Evolutionary conservation across 2,329 filamentous ascomycete genomes (phyloP).

Genomic region (Fusarium sp.): DNA sequence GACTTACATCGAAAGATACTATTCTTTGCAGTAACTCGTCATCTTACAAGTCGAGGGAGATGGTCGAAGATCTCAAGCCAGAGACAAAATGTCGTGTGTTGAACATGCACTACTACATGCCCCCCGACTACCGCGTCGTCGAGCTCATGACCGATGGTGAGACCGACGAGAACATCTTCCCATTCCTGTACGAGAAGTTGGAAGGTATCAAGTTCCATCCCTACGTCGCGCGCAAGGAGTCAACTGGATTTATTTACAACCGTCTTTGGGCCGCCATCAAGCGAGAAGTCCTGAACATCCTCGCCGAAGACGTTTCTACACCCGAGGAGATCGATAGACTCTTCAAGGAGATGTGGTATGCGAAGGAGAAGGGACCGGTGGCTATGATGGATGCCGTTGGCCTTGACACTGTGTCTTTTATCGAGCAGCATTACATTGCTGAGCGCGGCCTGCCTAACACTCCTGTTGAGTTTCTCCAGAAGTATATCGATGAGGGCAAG

Average conservation of each 20-base stretch:
- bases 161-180: background rate
- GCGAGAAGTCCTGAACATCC: background rate
- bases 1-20: background rate
- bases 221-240: slow-evolving; percentile 11
- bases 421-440: slow-evolving; percentile 13
- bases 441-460: slow-evolving; percentile 6
- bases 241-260: slow-evolving; percentile 19
- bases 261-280: slow-evolving; percentile 19
- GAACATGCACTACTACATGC: slow-evolving; percentile 28
- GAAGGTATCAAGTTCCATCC: slow-evolving; percentile 10
- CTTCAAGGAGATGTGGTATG: slow-evolving; percentile 17
- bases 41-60: slow-evolving; percentile 18
- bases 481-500: slow-evolving; percentile 7
- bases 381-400: slow-evolving; percentile 18
- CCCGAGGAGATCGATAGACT: slow-evolving; percentile 11
- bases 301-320: background rate
- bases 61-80: background rate
- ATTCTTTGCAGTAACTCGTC: slow-evolving; percentile 17
- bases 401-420: slow-evolving; percentile 17
- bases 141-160: slow-evolving; percentile 19
- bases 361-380: background rate
- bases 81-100: slow-evolving; percentile 3
- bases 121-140: slow-evolving; percentile 1
- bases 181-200: background rate
- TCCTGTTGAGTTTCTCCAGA: slow-evolving; percentile 7